phyloP scores from a whole-genome alignment of 176 grass and related monocot species.

The Thinopyrum elongatum region DNA sequence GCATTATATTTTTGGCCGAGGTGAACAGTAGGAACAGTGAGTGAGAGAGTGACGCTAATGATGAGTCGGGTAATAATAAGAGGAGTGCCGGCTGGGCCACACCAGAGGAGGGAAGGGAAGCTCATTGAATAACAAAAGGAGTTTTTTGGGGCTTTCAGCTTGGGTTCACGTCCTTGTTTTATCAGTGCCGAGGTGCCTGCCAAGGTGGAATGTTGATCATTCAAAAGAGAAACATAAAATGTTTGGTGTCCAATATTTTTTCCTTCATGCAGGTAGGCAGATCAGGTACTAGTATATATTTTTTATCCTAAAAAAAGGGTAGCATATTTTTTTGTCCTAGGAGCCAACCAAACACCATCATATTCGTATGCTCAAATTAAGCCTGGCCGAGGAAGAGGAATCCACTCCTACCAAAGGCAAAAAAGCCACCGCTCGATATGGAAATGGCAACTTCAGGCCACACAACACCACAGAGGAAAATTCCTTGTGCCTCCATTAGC shows the following conservation, averaged over 20 bases:
- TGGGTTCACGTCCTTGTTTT: no score
- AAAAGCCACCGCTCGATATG: background rate
- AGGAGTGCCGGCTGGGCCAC: background rate
- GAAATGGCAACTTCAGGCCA: background rate
- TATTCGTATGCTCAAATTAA: background rate
- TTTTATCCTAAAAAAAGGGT: no score
- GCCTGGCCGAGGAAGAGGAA: background rate
- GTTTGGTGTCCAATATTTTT: background rate
- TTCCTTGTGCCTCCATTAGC: conserved; percentile 25
- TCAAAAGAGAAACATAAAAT: background rate
- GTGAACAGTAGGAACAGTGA: background rate
- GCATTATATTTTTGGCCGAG: background rate
- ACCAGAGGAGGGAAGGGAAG: background rate
- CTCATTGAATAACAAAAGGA: conserved; percentile 30
- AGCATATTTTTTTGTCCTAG: background rate
- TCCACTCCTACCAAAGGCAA: background rate
- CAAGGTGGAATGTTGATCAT: background rate
- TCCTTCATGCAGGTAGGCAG: background rate
- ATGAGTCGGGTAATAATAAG: background rate
- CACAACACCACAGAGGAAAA: background rate
- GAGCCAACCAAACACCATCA: background rate
- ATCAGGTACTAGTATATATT: no score
- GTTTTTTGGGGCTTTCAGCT: conserved; percentile 30
- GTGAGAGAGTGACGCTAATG: background rate
- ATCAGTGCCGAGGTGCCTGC: background rate